These are phyloP conservation scores for Cryptosporidium ubiquitum DNA, from an alignment of 169 alveolate genomes.

Conservation along the genomic window DNA sequence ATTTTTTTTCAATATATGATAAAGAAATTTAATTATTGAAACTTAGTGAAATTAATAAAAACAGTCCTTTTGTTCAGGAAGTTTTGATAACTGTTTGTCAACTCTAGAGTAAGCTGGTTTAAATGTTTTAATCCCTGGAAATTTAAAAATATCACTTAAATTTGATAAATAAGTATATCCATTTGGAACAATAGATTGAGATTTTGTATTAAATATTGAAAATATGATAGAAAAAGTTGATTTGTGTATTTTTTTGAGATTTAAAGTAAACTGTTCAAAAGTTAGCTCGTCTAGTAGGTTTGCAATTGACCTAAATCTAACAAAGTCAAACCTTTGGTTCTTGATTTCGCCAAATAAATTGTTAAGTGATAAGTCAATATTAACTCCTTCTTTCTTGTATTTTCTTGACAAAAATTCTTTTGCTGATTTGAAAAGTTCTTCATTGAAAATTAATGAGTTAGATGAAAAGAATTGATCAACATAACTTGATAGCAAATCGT, in stretches of 20 bases:
- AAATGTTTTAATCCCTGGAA: not conserved
- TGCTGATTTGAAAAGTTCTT: not conserved
- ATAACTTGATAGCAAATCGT: not conserved
- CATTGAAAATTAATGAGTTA: not conserved
- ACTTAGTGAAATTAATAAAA: not conserved
- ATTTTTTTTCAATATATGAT: too few species aligned
- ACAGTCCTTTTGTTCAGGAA: not conserved
- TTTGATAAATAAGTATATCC: not conserved
- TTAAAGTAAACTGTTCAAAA: not conserved
- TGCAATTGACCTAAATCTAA: not conserved
- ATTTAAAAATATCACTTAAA: not conserved
- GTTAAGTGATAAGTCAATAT: not conserved
- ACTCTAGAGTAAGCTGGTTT: not conserved
- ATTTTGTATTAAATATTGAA: not conserved
- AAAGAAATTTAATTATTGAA: too few species aligned
- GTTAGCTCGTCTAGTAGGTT: not conserved
- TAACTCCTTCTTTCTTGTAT: not conserved
- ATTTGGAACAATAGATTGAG: not conserved
- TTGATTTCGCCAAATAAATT: conserved; percentile 8
- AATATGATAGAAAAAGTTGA: not conserved
- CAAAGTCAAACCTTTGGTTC: conserved; percentile 9
- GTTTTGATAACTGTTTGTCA: not conserved
- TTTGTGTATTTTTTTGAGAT: not conserved
- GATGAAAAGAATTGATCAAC: not conserved
- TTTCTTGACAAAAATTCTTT: not conserved